Percentiles rank a stretch among this genome's conserved stretches.
phyloP scores from a whole-genome alignment of 805 yeast species.

The Starmerella floris region DNA sequence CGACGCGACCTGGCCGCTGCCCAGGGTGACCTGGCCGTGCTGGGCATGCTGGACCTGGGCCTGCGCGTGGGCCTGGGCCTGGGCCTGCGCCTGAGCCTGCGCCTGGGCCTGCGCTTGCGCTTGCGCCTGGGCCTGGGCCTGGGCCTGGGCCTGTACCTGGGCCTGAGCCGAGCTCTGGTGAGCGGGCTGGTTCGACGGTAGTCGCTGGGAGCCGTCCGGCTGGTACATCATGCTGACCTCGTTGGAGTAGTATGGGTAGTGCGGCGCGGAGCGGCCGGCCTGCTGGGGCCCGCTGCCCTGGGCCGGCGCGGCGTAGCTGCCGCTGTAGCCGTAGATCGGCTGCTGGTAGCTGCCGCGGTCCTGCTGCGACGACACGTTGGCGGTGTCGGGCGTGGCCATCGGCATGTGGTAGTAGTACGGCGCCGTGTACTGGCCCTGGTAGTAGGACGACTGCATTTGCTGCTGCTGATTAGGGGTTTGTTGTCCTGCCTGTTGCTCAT shows the following conservation, averaged over 20 bases:
- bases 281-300: background rate
- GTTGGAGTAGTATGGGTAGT: constrained; percentile 8
- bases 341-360: constrained; percentile 12
- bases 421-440: constrained; percentile 17
- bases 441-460: constrained; percentile 14
- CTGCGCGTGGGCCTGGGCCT: background rate
- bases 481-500: constrained; percentile 10
- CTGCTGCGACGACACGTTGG: constrained; percentile 7
- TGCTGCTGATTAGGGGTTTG: constrained; percentile 6
- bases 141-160: constrained; percentile 6
- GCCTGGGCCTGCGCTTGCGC: constrained; percentile 1
- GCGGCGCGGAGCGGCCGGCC: constrained; percentile 1
- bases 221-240: constrained; percentile 14
- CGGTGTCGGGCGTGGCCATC: constrained; percentile 10
- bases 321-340: constrained; percentile 11
- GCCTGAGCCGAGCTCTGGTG: constrained; percentile 8
- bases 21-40: no score
- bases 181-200: constrained; percentile 4
- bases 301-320: constrained; percentile 12
- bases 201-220: constrained; percentile 2
- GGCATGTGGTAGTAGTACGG: constrained; percentile 16
- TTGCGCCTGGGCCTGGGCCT: background rate
- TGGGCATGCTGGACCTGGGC: background rate
- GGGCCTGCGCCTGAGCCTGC: constrained; percentile 3
- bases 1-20: no score